Evolutionary conservation across 176 grass and related monocot species (phyloP).

Genomic region (Poa pratensis): DNA sequence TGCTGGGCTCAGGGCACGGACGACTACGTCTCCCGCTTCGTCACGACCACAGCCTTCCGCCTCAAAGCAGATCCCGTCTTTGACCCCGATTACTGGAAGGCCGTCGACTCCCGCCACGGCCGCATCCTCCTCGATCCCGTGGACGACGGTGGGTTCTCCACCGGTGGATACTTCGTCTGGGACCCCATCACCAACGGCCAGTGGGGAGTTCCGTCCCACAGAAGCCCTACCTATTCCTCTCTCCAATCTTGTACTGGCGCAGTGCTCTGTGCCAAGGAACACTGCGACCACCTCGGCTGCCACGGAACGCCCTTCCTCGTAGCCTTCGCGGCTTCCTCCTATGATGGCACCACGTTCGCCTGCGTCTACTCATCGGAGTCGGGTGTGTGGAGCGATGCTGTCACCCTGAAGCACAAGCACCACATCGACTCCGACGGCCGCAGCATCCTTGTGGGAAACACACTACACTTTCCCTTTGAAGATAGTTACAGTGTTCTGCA

Average conservation of each 20-base stretch:
- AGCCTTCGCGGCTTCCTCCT: background rate
- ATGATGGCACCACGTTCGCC: background rate
- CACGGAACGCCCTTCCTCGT: background rate
- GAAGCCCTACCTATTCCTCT: background rate
- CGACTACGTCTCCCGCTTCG: background rate
- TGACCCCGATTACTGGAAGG: background rate
- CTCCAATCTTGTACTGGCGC: background rate
- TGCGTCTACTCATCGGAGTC: background rate
- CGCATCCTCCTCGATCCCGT: background rate
- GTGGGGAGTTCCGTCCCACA: background rate
- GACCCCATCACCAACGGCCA: background rate
- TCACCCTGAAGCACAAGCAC: background rate
- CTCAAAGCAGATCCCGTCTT: background rate
- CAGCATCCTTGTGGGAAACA: background rate
- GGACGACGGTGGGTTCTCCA: background rate
- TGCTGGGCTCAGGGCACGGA: rapidly evolving
- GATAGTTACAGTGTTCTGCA: background rate
- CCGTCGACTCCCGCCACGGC: background rate
- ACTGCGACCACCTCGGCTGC: background rate
- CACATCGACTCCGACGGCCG: background rate
- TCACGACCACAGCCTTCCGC: background rate
- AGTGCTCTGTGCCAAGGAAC: background rate
- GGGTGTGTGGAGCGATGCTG: too few species aligned
- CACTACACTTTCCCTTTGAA: background rate
- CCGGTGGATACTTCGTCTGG: background rate